These are phyloP conservation scores for Keithomyces neogunnii DNA, from an alignment of 2,329 filamentous ascomycete genomes.

Conservation along the genomic window DNA sequence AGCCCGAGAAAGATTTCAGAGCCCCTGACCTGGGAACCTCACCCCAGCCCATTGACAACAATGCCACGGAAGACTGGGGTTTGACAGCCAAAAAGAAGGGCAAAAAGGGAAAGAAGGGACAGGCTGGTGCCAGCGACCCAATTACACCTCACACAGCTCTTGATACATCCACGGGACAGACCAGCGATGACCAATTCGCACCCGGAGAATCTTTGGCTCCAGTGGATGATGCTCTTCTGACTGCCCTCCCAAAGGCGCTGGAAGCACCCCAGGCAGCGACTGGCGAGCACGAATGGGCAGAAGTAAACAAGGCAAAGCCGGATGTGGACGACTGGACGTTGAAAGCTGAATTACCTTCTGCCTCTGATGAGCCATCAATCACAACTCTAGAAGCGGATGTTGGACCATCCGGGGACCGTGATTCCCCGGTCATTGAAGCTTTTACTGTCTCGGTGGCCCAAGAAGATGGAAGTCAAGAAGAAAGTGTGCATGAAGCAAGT, in stretches of 20 bases:
- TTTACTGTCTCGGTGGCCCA: background rate
- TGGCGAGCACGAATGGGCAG: constrained; percentile 11
- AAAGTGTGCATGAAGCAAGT: background rate
- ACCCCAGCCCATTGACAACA: constrained; percentile 6
- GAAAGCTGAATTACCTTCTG: constrained; percentile 9
- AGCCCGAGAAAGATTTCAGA: background rate
- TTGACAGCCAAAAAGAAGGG: constrained; percentile 34
- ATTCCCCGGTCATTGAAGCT: background rate
- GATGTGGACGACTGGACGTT: constrained; percentile 21
- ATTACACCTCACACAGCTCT: constrained; percentile 3
- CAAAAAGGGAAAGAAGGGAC: constrained; percentile 27
- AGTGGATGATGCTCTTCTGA: background rate
- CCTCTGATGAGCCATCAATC: background rate
- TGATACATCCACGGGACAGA: background rate
- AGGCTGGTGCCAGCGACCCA: constrained; percentile 4
- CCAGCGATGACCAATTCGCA: background rate
- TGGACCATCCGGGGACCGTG: background rate
- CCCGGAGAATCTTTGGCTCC: background rate
- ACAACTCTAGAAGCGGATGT: background rate
- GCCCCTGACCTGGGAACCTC: background rate
- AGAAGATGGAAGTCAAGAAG: background rate
- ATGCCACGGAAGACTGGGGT: constrained; percentile 16
- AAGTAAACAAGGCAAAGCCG: constrained; percentile 20
- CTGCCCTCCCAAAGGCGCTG: background rate
- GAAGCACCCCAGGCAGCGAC: background rate